Percentiles rank a stretch among this genome's conserved stretches.
Conservation (phyloP, 257 asterid species). For the Forsythia viridissima region DNA sequence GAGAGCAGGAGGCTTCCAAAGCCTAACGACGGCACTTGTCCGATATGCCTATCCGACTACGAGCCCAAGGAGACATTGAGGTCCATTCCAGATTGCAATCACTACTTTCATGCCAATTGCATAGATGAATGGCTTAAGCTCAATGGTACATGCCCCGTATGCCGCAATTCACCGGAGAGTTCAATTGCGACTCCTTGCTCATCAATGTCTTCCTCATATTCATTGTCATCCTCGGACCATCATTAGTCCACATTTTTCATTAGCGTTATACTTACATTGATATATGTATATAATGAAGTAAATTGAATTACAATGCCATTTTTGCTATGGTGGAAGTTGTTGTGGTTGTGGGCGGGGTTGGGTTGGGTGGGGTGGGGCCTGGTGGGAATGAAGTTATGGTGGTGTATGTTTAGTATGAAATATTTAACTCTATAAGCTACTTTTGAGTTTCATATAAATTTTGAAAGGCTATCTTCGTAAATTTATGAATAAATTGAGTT, state of each 20-base stretch:
- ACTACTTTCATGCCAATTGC: slow-evolving; percentile 69
- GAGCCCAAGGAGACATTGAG: slow-evolving; percentile 64
- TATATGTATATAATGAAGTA: background rate
- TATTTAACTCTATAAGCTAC: background rate
- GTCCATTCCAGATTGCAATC: slow-evolving; percentile 79
- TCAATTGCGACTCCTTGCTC: slow-evolving; percentile 45
- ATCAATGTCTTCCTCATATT: slow-evolving; percentile 39
- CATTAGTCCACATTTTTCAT: background rate
- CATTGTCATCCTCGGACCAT: slow-evolving; percentile 28
- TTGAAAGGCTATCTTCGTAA: background rate
- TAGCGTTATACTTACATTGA: background rate
- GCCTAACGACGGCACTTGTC: slow-evolving; percentile 53
- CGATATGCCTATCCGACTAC: slow-evolving; percentile 76
- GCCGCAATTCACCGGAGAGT: slow-evolving; percentile 65
- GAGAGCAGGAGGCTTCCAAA: slow-evolving; percentile 71
- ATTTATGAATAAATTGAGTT: background rate
- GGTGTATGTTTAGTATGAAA: too few species aligned
- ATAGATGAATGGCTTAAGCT: slow-evolving; percentile 87
- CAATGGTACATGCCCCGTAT: slow-evolving; percentile 79
- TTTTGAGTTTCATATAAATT: background rate
- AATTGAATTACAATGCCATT: background rate
- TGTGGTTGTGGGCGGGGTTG: background rate
- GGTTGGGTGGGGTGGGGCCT: background rate
- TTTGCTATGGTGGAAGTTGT: background rate
- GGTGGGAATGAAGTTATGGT: background rate